phyloP scores from a whole-genome alignment of 805 yeast species.

The Candida wancherniae region DNA sequence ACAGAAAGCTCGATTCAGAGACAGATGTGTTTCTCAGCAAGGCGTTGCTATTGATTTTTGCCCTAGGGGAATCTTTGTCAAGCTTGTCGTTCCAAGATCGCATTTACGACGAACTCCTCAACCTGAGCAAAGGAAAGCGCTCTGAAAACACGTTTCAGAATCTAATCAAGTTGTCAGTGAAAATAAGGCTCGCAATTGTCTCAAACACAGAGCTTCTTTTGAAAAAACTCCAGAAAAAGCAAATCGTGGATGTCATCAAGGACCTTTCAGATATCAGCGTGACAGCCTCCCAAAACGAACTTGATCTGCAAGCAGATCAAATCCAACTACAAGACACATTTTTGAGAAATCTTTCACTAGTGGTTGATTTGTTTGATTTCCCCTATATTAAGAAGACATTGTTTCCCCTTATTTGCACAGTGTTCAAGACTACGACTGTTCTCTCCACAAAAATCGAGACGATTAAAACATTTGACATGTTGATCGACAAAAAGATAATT shows the following conservation, averaged over 20 bases:
- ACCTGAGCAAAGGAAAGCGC: slow-evolving; percentile 21
- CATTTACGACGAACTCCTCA: slow-evolving; percentile 45
- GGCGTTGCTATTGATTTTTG: slow-evolving; percentile 52
- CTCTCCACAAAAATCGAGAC: slow-evolving; percentile 71
- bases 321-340: slow-evolving; percentile 49
- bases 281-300: slow-evolving; percentile 17
- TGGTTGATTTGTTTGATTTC: slow-evolving; percentile 52
- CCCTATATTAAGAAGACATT: slow-evolving; percentile 67
- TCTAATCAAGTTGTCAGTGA: slow-evolving; percentile 29
- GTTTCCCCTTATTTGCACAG: slow-evolving; percentile 65
- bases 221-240: slow-evolving; percentile 47
- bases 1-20: slow-evolving; percentile 16
- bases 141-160: slow-evolving; percentile 19
- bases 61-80: slow-evolving; percentile 63
- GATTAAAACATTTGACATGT: slow-evolving; percentile 51
- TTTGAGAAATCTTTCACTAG: slow-evolving; percentile 37
- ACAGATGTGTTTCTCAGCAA: slow-evolving; percentile 41
- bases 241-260: slow-evolving; percentile 45
- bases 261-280: slow-evolving; percentile 37
- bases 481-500: slow-evolving; percentile 56
- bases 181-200: slow-evolving; percentile 27
- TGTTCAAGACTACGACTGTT: slow-evolving; percentile 82
- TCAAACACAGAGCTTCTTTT: slow-evolving; percentile 47
- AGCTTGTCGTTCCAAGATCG: slow-evolving; percentile 73
- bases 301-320: slow-evolving; percentile 28